A percentile compares a stretch with the other conserved stretches of the same genome.
Evolutionary conservation across 2,329 filamentous ascomycete genomes (phyloP).

Genomic region (Colletotrichum tamarilloi): DNA sequence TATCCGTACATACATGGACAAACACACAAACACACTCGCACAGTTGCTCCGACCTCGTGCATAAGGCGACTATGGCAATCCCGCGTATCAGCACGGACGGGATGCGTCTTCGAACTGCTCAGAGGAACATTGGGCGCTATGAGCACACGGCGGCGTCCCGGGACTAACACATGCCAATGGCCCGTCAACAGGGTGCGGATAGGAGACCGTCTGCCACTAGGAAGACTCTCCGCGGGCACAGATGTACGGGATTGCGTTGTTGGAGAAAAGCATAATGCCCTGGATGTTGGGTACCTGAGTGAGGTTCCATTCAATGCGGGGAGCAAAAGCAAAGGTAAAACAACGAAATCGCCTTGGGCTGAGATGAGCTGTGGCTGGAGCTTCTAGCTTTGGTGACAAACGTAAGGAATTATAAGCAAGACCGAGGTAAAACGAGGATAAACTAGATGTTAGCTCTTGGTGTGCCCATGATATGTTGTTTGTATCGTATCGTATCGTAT

Average conservation of each 20-base stretch:
- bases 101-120: neutral
- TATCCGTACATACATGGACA: neutral
- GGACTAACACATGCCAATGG: constrained; percentile 22
- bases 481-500: too few relatives aligned
- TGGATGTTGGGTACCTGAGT: neutral
- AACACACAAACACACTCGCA: neutral
- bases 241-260: neutral
- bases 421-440: neutral
- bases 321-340: neutral
- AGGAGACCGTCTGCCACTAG: constrained; percentile 1
- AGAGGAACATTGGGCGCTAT: neutral
- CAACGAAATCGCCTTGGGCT: neutral
- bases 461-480: neutral
- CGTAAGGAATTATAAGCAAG: neutral
- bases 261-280: neutral
- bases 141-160: neutral
- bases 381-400: neutral
- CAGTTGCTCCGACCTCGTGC: constrained; percentile 11
- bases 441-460: neutral
- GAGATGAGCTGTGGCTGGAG: neutral
- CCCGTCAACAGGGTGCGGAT: constrained; percentile 21
- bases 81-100: constrained; percentile 12
- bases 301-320: neutral
- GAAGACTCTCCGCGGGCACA: constrained; percentile 1
- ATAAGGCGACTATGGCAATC: neutral